Evolutionary conservation across 257 asterid species (phyloP), one percentile per base, ranked within the genome.

Genomic region (Mentha longifolia): DNA sequence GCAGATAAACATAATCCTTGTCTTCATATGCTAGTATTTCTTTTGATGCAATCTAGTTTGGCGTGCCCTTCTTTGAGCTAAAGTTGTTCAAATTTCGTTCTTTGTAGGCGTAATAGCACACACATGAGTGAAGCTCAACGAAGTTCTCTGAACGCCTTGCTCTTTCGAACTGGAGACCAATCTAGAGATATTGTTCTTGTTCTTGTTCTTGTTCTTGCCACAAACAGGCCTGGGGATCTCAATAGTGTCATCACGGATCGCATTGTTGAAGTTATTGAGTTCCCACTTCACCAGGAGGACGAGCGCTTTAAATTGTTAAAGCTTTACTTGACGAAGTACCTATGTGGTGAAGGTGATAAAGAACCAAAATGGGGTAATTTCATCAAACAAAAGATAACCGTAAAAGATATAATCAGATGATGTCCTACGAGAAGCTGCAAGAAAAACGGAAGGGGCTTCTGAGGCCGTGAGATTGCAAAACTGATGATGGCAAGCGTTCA

Each of bases 81-180:
- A 43, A 19, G 39, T 58, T 70, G 51, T 47, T 30, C 14, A 59
- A 35, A 74, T 31, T 45, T 75, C 9, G 20, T 65, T 68, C 14
- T 13, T 8, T 41, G 84, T 74, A 95, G 99, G 83, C 93, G 99
- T 64, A 95, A 95, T 58, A 95, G 93, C 86, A 89, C 76, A 7
- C 91, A 88, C 78, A 95, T 95, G 99, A 95, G 99, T 56, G 99
- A 95, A 87, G 88, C 99, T 67, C 98, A 95, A 37, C 81, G 97
- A 47, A 95, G 99, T 79, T 96, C 99, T 45, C 72, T 95, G 20
- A 92, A 92, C 43, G 99, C 98, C 6, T 62, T 91, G 84, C 94
- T 95, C 61, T 95, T 88, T 78, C 86, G 99, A 52, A 95, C 99
- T 3, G 99, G 99, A 68, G 99, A 95, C 79, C 98, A 95, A 67